phyloP scores from a whole-genome alignment of 75 land plant species.

The Ceratopteris richardii region DNA sequence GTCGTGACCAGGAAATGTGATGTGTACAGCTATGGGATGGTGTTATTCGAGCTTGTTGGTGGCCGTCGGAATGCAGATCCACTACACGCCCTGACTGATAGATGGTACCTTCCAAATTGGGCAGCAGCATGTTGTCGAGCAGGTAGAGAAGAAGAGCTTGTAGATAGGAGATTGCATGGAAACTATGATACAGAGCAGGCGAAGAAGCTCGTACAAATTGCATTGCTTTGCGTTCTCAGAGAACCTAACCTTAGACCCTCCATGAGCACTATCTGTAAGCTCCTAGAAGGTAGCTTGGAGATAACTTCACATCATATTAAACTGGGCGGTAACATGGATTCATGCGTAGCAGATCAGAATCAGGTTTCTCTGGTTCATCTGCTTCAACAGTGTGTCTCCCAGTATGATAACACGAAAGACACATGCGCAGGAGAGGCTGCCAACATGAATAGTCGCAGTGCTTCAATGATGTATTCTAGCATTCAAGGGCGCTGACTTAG shows the following conservation, averaged over 20 bases:
- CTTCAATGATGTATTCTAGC: no score
- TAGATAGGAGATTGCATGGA: conserved; percentile 7
- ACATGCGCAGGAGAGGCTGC: no score
- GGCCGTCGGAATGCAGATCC: conserved; percentile 5
- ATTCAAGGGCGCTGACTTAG: no score
- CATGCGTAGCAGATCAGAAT: no score
- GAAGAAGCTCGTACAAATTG: background rate
- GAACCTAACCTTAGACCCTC: conserved; percentile 5
- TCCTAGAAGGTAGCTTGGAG: conserved; percentile 5
- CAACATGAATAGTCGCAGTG: no score
- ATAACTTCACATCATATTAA: no score
- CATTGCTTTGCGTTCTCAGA: conserved; percentile 3
- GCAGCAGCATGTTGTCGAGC: background rate
- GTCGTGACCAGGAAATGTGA: conserved; percentile 2
- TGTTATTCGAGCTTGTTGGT: conserved; percentile 9
- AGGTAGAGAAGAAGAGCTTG: conserved; percentile 3
- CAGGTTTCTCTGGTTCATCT: no score
- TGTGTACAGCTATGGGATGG: conserved; percentile 18
- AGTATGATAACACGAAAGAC: no score
- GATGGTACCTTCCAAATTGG: background rate
- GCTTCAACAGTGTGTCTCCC: no score
- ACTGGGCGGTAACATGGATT: no score
- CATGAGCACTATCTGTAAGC: conserved; percentile 7
- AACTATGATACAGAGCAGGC: conserved; percentile 1
- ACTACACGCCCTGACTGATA: background rate